These are phyloP conservation scores for Fusarium nematophilum DNA, from an alignment of 2,329 filamentous ascomycete genomes.

Conservation along the genomic window DNA sequence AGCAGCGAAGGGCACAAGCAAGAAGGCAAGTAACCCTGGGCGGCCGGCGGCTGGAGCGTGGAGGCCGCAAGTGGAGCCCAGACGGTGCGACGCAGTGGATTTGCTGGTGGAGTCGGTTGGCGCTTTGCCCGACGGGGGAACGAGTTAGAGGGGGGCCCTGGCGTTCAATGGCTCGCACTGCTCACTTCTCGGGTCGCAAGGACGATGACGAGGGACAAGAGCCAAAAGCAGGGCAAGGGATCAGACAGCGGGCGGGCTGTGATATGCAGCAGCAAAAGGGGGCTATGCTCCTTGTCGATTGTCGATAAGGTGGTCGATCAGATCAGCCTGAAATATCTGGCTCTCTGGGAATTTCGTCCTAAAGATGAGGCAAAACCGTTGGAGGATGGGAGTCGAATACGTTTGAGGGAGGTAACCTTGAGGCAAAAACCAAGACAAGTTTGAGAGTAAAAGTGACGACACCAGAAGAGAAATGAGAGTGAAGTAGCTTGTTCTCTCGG, in stretches of 20 bases:
- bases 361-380: constrained; percentile 25
- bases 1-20: constrained; percentile 9
- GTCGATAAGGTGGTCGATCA: constrained; percentile 20
- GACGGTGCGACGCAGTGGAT: constrained; percentile 30
- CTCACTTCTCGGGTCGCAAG: constrained; percentile 20
- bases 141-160: constrained; percentile 26
- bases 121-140: constrained; percentile 41
- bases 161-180: constrained; percentile 22
- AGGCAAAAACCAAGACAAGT: constrained; percentile 20
- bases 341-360: neutral
- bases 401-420: constrained; percentile 15
- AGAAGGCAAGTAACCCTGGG: constrained; percentile 25
- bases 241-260: constrained; percentile 9
- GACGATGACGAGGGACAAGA: constrained; percentile 28
- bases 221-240: constrained; percentile 28
- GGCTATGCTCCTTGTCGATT: constrained; percentile 16
- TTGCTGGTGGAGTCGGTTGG: constrained; percentile 35
- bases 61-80: constrained; percentile 33
- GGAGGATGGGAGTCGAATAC: too few relatives aligned
- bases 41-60: constrained; percentile 38
- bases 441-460: constrained; percentile 26
- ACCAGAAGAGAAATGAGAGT: constrained; percentile 24
- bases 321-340: constrained; percentile 6
- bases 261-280: neutral
- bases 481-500: neutral